Evolutionary conservation across 2,329 filamentous ascomycete species (phyloP).

Genomic region (Lecanosticta acicola): DNA sequence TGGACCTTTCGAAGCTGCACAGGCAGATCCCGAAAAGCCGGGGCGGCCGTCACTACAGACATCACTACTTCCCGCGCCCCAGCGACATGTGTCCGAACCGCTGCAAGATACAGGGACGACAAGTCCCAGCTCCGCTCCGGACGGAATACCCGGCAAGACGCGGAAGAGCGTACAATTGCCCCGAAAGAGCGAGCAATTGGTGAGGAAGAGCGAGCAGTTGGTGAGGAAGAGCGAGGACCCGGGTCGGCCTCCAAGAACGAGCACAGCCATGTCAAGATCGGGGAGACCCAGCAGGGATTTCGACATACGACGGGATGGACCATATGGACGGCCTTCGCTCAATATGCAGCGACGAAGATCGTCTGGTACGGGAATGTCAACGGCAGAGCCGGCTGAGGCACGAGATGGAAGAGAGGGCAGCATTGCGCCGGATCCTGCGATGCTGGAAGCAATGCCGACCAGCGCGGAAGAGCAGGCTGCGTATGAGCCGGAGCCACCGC

Average conservation of each 20-base stretch:
- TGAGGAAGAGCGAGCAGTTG: constrained; percentile 34
- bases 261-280: constrained; percentile 18
- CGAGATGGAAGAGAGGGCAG: constrained; percentile 2
- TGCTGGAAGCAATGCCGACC: constrained; percentile 6
- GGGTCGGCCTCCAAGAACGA: constrained; percentile 11
- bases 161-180: constrained; percentile 37
- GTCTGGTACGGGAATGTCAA: constrained; percentile 9
- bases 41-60: constrained; percentile 12
- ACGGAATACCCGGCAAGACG: constrained; percentile 21
- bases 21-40: neutral
- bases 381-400: constrained; percentile 2
- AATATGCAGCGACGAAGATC: constrained; percentile 29
- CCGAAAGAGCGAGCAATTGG: constrained; percentile 33
- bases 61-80: neutral
- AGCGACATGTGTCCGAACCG: constrained; percentile 1
- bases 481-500: constrained; percentile 41
- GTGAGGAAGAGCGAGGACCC: constrained; percentile 5
- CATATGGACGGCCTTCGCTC: constrained; percentile 29
- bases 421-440: constrained; percentile 11
- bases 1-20: constrained; percentile 25
- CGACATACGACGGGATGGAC: constrained; percentile 29
- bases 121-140: constrained; percentile 1
- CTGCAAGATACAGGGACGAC: constrained; percentile 5
- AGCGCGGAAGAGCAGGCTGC: constrained; percentile 15
- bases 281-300: constrained; percentile 26